phyloP scores from a whole-genome alignment of 2,329 filamentous ascomycete genomes.

The Fusarium armeniacum region DNA sequence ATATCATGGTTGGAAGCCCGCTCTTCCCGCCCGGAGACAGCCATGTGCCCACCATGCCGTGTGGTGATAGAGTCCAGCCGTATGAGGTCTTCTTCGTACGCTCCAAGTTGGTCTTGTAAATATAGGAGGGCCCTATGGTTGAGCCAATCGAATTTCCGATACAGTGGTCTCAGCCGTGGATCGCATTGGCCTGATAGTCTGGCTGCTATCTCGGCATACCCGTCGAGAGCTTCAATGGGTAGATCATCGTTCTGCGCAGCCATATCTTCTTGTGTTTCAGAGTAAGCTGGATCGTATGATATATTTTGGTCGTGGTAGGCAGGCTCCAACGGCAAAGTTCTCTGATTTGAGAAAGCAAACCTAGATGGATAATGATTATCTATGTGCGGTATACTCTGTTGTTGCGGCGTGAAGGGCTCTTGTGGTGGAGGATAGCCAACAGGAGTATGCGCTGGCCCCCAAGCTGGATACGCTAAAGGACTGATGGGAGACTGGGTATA shows the following conservation, averaged over 20 bases:
- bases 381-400: constrained; percentile 1
- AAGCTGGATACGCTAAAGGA: constrained; percentile 18
- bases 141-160: constrained; percentile 84
- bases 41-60: constrained; percentile 52
- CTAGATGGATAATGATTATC: constrained; percentile 28
- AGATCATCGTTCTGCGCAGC: constrained; percentile 52
- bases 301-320: constrained; percentile 8
- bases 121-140: constrained; percentile 87
- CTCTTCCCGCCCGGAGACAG: constrained; percentile 36
- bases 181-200: constrained; percentile 58
- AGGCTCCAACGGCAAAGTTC: background rate
- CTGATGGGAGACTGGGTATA: constrained; percentile 32
- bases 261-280: constrained; percentile 29
- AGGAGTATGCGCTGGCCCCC: constrained; percentile 30
- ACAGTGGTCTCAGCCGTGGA: constrained; percentile 70
- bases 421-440: constrained; percentile 34
- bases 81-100: constrained; percentile 83
- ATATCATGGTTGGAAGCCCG: background rate
- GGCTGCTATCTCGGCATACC: constrained; percentile 74
- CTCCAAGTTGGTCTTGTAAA: constrained; percentile 85
- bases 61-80: constrained; percentile 74
- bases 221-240: constrained; percentile 61
- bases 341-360: constrained; percentile 21
- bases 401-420: constrained; percentile 26
- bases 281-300: constrained; percentile 16